Conservation (phyloP, 768 basidiomycete species). For the Hericium alpestre region DNA sequence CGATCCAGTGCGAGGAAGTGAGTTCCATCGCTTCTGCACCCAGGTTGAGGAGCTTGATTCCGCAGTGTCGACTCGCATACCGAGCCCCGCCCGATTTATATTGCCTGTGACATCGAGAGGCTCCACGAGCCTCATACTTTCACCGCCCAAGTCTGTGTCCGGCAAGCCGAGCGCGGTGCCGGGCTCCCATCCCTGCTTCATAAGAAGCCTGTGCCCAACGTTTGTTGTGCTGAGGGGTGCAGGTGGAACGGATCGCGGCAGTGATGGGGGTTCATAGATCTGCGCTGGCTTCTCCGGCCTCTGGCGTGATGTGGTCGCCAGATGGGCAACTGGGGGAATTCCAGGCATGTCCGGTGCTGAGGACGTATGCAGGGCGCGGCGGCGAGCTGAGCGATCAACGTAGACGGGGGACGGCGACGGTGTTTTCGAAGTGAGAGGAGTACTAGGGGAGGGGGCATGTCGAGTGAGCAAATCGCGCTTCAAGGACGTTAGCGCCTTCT, state of each 20-base stretch:
- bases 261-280: conserved; percentile 11
- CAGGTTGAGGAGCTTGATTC: not conserved
- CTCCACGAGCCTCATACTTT: conserved; percentile 37
- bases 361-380: conserved; percentile 47
- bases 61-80: conserved; percentile 21
- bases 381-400: conserved; percentile 61
- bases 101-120: conserved; percentile 42
- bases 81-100: conserved; percentile 44
- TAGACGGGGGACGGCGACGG: conserved; percentile 24
- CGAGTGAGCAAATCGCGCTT: conserved; percentile 53
- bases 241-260: conserved; percentile 30
- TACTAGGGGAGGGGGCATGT: conserved; percentile 19
- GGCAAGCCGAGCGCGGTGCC: conserved; percentile 41
- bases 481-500: conserved; percentile 54
- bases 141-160: conserved; percentile 13
- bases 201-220: conserved; percentile 55
- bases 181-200: conserved; percentile 71
- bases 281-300: not conserved
- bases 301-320: conserved; percentile 3
- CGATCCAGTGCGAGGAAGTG: not conserved
- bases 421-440: not conserved
- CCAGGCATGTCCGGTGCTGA: conserved; percentile 47
- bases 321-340: conserved; percentile 16
- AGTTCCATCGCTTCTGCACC: not conserved
- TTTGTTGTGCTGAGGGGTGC: conserved; percentile 45